Evolutionary conservation across 2,329 filamentous ascomycete genomes (phyloP).

Genomic region (Byssochlamys sp.): DNA sequence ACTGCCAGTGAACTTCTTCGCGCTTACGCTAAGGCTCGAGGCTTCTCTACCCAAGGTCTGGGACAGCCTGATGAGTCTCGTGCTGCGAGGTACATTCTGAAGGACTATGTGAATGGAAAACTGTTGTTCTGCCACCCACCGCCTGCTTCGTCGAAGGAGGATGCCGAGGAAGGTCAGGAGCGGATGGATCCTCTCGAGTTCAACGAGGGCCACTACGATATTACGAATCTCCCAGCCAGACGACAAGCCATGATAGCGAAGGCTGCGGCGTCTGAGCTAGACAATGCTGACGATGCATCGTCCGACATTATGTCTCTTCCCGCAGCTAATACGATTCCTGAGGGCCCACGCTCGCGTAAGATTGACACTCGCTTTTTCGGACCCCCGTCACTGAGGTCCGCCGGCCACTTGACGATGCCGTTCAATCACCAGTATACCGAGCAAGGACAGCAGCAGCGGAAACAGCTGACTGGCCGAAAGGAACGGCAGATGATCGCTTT

Average conservation of each 20-base stretch:
- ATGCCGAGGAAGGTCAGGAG: slow-evolving; percentile 34
- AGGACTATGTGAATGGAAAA: slow-evolving; percentile 96
- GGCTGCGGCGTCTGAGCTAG: slow-evolving; percentile 32
- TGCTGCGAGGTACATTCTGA: slow-evolving; percentile 78
- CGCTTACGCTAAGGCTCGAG: slow-evolving; percentile 78
- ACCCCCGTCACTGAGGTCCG: slow-evolving; percentile 46
- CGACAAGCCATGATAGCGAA: slow-evolving; percentile 52
- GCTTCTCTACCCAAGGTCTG: slow-evolving; percentile 79
- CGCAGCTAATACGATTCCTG: slow-evolving; percentile 28
- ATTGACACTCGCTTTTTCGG: slow-evolving; percentile 89
- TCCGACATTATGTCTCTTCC: slow-evolving; percentile 13
- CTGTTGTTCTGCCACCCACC: slow-evolving; percentile 85
- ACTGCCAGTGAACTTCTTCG: slow-evolving; percentile 76
- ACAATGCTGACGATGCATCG: slow-evolving; percentile 33
- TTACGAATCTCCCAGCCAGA: slow-evolving; percentile 70
- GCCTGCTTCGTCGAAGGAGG: slow-evolving; percentile 40
- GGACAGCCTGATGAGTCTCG: slow-evolving; percentile 89
- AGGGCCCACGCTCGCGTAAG: slow-evolving; percentile 63
- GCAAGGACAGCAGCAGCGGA: slow-evolving; percentile 64
- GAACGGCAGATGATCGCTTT: slow-evolving; percentile 66
- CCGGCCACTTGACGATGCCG: slow-evolving; percentile 63
- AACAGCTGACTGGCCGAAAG: slow-evolving; percentile 73
- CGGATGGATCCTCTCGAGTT: slow-evolving; percentile 64
- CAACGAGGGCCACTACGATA: slow-evolving; percentile 81
- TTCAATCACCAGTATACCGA: slow-evolving; percentile 85